Conservation (phyloP, 2,329 filamentous ascomycete species). For the Colletotrichum orbiculare region DNA sequence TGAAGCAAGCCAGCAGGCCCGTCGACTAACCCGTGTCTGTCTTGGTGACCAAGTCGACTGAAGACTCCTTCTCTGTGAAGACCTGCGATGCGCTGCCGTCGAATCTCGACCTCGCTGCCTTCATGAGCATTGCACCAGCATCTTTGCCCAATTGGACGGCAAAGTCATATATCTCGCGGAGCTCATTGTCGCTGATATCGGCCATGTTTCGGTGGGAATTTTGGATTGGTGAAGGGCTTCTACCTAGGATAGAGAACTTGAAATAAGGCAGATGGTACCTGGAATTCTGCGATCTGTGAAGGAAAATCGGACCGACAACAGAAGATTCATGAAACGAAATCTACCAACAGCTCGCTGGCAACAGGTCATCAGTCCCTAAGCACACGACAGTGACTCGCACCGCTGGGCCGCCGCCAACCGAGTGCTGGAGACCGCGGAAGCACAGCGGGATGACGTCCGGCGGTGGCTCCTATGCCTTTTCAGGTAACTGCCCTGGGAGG, state of each 20-base stretch:
- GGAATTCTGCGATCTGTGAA: too few species aligned
- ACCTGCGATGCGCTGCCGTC: constrained; percentile 48
- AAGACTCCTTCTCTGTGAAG: constrained; percentile 76
- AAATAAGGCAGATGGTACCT: too few species aligned
- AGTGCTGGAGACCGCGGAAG: constrained; percentile 28
- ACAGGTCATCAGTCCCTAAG: constrained; percentile 2
- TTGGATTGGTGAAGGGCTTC: too few species aligned
- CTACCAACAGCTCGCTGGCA: not conserved
- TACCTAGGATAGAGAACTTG: too few species aligned
- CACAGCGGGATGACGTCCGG: constrained; percentile 31
- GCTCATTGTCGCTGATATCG: constrained; percentile 55
- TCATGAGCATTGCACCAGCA: constrained; percentile 75
- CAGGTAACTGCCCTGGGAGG: too few species aligned
- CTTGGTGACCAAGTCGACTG: constrained; percentile 82
- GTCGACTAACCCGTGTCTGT: constrained; percentile 72
- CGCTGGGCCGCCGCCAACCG: constrained; percentile 36
- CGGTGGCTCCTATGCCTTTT: not conserved
- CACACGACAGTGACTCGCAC: constrained; percentile 5
- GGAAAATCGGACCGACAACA: too few species aligned
- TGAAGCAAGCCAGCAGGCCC: not conserved
- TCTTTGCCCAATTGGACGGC: constrained; percentile 76
- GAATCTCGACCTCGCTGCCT: constrained; percentile 69
- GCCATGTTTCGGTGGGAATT: constrained; percentile 22
- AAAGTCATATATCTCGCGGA: constrained; percentile 76
- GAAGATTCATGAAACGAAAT: too few species aligned